Percentiles rank a stretch among this genome's conserved stretches.
Conservation (phyloP, 2,329 filamentous ascomycete species). For the Microsporum ferrugineum region DNA sequence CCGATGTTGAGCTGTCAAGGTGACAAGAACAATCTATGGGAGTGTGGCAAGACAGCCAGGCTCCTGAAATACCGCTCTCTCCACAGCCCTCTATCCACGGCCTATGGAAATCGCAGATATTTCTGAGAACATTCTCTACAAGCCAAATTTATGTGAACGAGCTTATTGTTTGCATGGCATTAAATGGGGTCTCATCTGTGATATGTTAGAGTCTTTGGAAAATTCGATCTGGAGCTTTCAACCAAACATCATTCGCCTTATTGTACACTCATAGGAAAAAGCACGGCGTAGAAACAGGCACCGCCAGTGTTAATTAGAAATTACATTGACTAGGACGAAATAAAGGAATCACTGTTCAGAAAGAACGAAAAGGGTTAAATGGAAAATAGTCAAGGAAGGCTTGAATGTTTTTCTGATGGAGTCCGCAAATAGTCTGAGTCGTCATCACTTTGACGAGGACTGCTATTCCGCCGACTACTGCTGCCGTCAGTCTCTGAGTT, state of each 20-base stretch:
- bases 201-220: not conserved
- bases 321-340: not conserved
- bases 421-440: not conserved
- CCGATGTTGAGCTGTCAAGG: not conserved
- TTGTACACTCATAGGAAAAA: not conserved
- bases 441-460: not conserved
- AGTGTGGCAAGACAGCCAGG: not conserved
- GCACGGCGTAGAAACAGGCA: not conserved
- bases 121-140: not conserved
- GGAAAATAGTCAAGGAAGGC: not conserved
- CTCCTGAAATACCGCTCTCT: not conserved
- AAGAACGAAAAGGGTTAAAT: not conserved
- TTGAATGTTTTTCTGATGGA: not conserved
- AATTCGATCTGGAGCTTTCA: not conserved
- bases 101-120: not conserved
- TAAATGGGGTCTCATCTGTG: not conserved
- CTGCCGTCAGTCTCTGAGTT: constrained; percentile 7
- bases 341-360: not conserved
- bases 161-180: no score
- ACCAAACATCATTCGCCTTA: not conserved
- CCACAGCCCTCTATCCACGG: not conserved
- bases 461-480: not conserved
- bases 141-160: not conserved
- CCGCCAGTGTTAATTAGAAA: not conserved
- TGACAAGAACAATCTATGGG: not conserved